Evolutionary conservation across 352 stramenopile species (phyloP), one percentile per base, ranked within the genome.

Genomic region (Globisporangium sylvaticum): DNA sequence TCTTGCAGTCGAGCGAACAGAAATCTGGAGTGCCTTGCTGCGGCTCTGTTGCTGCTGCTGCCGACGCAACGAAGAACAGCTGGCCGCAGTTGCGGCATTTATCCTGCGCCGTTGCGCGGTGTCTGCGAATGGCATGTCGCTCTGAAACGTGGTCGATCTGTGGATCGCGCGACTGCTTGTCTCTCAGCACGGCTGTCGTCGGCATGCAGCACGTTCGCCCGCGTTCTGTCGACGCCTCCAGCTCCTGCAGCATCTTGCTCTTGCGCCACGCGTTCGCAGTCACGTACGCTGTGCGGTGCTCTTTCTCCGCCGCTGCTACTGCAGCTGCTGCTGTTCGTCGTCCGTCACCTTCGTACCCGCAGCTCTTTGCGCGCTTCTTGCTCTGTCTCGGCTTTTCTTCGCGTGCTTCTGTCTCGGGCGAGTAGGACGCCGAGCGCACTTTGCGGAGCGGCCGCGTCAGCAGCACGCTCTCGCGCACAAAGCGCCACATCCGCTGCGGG

Each of bases 1-100:
- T 90, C 65, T 81, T 73, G 69, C 83, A 91, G 74, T 91, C 83
- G 37, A 83, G 78, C 52, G 76, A 79, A 62, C 83, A 91, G 67
- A 84, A 91, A 8, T 59, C 60, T 15, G 58, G 65, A 24, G 66
- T 4, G 39, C 6, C n/a, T 27, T 61, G 58, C 32, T 64, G 58
- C 3, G 76, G 66, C 29, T 71, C 58, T 0, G 65, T 69, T 25
- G 31, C 18, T 62, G 80, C 58, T 0, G 67, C 69, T 42, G 31
- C 48, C 64, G 80, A 58, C 32, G 62, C 46, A 7, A 63, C 58
- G 66, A 88, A 87, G 62, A 86, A 89, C 4, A 80, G 67, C 70
- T 73, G 65, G 2, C 60, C 67, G 64, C 83, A 91, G 71, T 91
- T 91, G 71, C 39, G 46, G 62, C 82, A 90, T 39, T 56, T 79